Evolutionary conservation across 305 asterid species (phyloP).

Genomic region (Fraxinus greggii): DNA sequence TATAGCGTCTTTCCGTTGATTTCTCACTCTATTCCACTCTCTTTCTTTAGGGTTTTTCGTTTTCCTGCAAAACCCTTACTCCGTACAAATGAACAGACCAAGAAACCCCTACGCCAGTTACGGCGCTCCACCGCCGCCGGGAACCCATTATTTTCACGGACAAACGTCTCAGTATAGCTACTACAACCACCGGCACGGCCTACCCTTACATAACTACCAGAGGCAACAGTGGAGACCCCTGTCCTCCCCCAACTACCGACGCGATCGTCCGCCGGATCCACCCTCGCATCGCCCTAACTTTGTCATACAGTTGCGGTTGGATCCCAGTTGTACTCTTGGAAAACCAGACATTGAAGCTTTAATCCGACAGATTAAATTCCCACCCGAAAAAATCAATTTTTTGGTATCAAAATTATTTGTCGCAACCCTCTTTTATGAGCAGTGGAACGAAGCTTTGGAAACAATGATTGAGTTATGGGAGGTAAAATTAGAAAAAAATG

Average conservation of each 20-base stretch:
- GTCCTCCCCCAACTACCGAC: conserved; percentile 26
- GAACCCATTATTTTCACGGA: conserved; percentile 21
- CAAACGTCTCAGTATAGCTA: not conserved
- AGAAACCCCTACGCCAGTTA: conserved; percentile 11
- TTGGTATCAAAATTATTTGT: conserved; percentile 1
- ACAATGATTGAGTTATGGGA: conserved; percentile 67
- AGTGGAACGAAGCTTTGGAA: conserved; percentile 70
- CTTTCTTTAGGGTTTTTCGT: conserved; percentile 16
- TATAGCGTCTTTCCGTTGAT: not conserved
- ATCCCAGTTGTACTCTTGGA: conserved; percentile 1
- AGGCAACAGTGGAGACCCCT: conserved; percentile 27
- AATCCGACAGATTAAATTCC: conserved; percentile 30
- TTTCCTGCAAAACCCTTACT: conserved; percentile 2
- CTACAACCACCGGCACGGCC: conserved; percentile 1
- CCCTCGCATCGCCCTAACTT: conserved; percentile 41
- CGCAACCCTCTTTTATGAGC: conserved; percentile 46
- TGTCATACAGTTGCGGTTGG: conserved; percentile 40
- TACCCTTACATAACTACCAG: conserved; percentile 25
- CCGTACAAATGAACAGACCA: conserved; percentile 21
- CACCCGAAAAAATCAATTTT: conserved; percentile 34
- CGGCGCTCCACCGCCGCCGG: conserved; percentile 23
- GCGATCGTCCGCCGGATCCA: conserved; percentile 50
- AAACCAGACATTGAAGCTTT: conserved; percentile 29
- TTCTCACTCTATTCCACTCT: not conserved
- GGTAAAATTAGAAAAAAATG: conserved; percentile 31